Evolutionary conservation across 73 alveolate genomes (phyloP).

Genomic region (Effrenium voratum): DNA sequence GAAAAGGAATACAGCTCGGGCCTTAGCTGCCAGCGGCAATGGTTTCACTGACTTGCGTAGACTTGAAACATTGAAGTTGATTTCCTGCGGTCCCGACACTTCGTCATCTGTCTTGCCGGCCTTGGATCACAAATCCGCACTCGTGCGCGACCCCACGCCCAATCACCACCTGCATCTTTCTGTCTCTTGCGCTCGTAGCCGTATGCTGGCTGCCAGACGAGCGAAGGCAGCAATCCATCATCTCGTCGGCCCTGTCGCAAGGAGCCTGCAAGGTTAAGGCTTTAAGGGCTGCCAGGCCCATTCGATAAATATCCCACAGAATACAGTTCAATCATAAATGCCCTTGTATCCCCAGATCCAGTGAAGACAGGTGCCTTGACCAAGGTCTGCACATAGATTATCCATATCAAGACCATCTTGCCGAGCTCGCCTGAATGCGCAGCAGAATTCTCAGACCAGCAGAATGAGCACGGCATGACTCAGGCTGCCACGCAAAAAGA

Average conservation of each 20-base stretch:
- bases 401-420: constrained; percentile 45
- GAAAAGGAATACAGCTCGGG: constrained; percentile 48
- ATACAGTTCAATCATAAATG: background rate
- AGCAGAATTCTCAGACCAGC: background rate
- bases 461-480: background rate
- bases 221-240: constrained; percentile 75
- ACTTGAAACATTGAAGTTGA: no score
- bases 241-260: constrained; percentile 13
- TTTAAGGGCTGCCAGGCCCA: background rate
- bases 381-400: constrained; percentile 56
- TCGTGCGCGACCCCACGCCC: no score
- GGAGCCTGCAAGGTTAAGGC: background rate
- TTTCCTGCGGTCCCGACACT: no score
- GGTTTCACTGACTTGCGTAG: no score
- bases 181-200: no score
- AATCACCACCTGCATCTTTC: no score
- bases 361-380: constrained; percentile 10
- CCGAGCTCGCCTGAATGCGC: constrained; percentile 58
- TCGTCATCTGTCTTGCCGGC: no score
- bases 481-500: constrained; percentile 19
- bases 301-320: background rate
- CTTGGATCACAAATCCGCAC: no score
- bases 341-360: no score
- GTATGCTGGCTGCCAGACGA: no score
- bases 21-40: no score